Conservation (phyloP, 768 basidiomycete genomes). For the Hericium alpestre region DNA sequence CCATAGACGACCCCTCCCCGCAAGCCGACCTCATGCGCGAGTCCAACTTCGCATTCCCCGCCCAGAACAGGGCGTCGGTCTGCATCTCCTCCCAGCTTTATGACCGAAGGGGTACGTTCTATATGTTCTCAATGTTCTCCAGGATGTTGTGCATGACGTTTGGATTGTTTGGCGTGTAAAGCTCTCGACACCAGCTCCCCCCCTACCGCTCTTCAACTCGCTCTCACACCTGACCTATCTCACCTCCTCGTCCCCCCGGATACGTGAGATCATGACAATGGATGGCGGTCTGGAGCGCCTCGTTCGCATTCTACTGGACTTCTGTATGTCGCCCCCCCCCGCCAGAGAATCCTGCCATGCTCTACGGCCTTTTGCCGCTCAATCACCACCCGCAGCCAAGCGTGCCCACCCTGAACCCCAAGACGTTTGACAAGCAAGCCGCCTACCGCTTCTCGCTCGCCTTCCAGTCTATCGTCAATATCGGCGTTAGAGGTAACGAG, state of each 20-base stretch:
- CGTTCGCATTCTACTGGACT: constrained; percentile 83
- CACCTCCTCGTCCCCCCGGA: constrained; percentile 92
- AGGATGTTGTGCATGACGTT: neutral
- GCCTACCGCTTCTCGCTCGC: constrained; percentile 87
- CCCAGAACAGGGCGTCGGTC: constrained; percentile 90
- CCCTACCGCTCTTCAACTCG: constrained; percentile 79
- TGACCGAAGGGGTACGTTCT: constrained; percentile 74
- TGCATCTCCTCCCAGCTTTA: constrained; percentile 92
- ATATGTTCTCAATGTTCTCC: neutral
- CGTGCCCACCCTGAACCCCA: constrained; percentile 54
- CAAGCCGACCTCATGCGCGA: constrained; percentile 62
- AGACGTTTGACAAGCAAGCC: constrained; percentile 68
- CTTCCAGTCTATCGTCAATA: constrained; percentile 95
- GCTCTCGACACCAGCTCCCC: constrained; percentile 46
- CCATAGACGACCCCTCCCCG: neutral
- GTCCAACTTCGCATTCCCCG: constrained; percentile 89
- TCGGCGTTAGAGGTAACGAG: constrained; percentile 92
- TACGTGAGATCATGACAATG: constrained; percentile 96
- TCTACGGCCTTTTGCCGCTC: constrained; percentile 72
- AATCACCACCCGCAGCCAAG: constrained; percentile 44
- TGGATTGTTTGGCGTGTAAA: constrained; percentile 10
- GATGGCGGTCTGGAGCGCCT: constrained; percentile 96
- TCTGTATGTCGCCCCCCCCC: constrained; percentile 77
- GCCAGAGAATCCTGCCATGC: constrained; percentile 62
- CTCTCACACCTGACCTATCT: constrained; percentile 93